Percentiles rank a stretch among this genome's conserved stretches.
Evolutionary conservation across 78 protist species (phyloP).

Genomic region (Acrasis kona): DNA sequence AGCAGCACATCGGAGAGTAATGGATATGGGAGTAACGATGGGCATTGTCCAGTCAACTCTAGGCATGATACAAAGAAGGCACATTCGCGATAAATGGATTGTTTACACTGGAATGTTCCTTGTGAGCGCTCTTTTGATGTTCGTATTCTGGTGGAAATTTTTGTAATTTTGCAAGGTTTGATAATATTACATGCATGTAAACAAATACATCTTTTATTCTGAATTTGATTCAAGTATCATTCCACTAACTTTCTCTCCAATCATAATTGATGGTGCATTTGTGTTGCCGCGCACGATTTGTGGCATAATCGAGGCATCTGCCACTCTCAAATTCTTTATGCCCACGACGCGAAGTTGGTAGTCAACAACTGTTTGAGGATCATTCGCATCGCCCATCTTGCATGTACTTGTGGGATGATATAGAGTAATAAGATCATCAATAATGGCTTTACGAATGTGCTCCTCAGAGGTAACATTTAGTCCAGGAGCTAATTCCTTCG

Average conservation of each 20-base stretch:
- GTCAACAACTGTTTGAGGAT: constrained; percentile 38
- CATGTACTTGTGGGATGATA: constrained; percentile 57
- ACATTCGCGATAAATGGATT: no score
- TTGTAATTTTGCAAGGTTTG: no score
- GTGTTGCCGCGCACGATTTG: constrained; percentile 44
- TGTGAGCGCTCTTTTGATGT: no score
- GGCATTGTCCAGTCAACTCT: no score
- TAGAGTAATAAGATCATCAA: constrained; percentile 5
- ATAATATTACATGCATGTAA: no score
- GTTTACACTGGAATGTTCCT: no score
- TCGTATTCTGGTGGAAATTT: no score
- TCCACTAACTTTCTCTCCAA: constrained; percentile 38
- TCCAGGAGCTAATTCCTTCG: not conserved
- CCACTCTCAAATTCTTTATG: constrained; percentile 32
- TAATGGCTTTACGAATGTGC: not conserved
- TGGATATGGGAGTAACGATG: no score
- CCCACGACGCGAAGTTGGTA: constrained; percentile 9
- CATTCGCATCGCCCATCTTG: constrained; percentile 27
- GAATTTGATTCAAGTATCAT: not conserved
- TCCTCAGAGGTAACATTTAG: not conserved
- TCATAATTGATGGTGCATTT: constrained; percentile 47
- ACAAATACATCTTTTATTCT: no score
- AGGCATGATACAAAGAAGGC: no score
- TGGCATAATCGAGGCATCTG: constrained; percentile 61
- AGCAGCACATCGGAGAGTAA: no score